phyloP scores from a whole-genome alignment of 202 grass and related monocot genomes.

The Zoysia matrella region DNA sequence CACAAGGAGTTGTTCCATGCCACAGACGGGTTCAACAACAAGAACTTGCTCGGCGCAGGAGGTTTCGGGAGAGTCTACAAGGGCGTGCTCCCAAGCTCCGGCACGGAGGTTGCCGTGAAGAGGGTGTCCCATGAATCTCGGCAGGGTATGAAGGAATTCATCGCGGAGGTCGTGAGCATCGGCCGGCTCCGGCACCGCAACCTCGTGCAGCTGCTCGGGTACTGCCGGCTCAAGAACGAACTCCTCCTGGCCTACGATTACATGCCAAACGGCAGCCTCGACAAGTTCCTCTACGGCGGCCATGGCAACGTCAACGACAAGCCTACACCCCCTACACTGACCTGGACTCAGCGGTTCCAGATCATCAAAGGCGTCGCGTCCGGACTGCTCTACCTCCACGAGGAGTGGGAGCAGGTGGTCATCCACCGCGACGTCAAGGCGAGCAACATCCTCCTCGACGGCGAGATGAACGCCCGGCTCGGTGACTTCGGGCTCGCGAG shows the following conservation, averaged over 20 bases:
- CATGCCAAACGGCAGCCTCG: conserved; percentile 66
- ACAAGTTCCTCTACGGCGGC: conserved; percentile 41
- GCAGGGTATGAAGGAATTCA: too few relatives aligned
- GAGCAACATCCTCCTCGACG: conserved; percentile 56
- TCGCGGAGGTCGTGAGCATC: conserved; percentile 66
- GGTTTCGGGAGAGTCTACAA: conserved; percentile 69
- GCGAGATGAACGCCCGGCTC: conserved; percentile 17
- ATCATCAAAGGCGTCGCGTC: conserved; percentile 60
- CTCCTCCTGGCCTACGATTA: conserved; percentile 83
- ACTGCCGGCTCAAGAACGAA: conserved; percentile 70
- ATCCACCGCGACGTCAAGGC: conserved; percentile 62
- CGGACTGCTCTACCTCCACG: conserved; percentile 63
- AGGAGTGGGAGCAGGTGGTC: conserved; percentile 65
- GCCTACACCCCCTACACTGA: background rate
- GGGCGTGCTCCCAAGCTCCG: conserved; percentile 44
- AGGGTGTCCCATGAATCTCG: too few relatives aligned
- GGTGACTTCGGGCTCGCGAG: too few relatives aligned
- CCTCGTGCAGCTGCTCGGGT: conserved; percentile 75
- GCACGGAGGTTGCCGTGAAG: background rate
- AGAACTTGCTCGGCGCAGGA: conserved; percentile 51
- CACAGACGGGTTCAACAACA: conserved; percentile 55
- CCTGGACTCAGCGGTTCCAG: conserved; percentile 54
- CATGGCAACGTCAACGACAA: too few relatives aligned
- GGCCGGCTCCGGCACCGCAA: conserved; percentile 70
- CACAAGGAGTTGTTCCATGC: conserved; percentile 49